Conservation (phyloP, 768 basidiomycete genomes). For the Kwoniella mangroviensis region DNA sequence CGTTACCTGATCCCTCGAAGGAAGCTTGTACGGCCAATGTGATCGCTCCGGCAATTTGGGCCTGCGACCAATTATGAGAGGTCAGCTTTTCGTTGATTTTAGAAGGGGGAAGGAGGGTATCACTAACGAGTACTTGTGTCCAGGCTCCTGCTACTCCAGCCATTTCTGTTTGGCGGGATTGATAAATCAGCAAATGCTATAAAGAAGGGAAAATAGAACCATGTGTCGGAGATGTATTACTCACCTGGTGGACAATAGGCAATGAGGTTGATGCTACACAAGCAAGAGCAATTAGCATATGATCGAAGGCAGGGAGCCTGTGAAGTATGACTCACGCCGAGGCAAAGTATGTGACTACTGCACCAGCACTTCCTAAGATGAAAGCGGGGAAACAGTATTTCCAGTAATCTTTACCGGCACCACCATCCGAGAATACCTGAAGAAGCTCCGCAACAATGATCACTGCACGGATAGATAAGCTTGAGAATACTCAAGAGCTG, state of each 20-base stretch:
- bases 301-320: not conserved
- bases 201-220: too few relatives aligned
- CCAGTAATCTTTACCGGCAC: conserved; percentile 53
- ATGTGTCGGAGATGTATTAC: too few relatives aligned
- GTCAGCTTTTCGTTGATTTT: not conserved
- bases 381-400: conserved; percentile 49
- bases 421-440: conserved; percentile 48
- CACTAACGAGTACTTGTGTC: conserved; percentile 41
- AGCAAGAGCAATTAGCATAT: not conserved
- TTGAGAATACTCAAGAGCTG: not conserved
- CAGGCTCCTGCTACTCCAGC: conserved; percentile 50
- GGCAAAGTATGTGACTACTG: conserved; percentile 36
- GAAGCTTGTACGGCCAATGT: conserved; percentile 54
- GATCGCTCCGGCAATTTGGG: conserved; percentile 48
- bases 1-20: conserved; percentile 36
- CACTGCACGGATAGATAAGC: conserved; percentile 24
- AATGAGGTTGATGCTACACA: conserved; percentile 40
- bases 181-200: too few relatives aligned
- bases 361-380: conserved; percentile 45
- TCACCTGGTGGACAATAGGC: conserved; percentile 42
- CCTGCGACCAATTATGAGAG: not conserved
- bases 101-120: not conserved
- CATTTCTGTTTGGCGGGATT: conserved; percentile 25
- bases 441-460: conserved; percentile 42
- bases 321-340: conserved; percentile 7